These are phyloP conservation scores for Byssoonygena ceratinophila DNA, from an alignment of 2,329 filamentous ascomycete species.

Conservation along the genomic window DNA sequence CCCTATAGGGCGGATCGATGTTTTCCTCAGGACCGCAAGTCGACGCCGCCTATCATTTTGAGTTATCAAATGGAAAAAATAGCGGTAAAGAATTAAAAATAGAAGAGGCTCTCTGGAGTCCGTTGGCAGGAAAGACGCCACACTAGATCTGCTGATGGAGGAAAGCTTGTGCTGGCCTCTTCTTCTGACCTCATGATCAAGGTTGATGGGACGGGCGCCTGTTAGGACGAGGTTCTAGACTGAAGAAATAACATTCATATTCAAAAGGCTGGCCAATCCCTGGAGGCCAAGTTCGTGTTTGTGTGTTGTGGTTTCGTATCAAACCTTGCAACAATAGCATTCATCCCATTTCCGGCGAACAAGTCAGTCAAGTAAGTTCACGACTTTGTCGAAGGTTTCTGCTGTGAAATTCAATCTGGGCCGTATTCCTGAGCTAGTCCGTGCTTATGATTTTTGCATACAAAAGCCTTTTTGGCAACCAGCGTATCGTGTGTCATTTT, in stretches of 20 bases:
- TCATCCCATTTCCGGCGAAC: conserved; percentile 7
- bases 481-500: background rate
- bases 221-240: background rate
- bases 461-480: background rate
- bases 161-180: background rate
- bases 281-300: background rate
- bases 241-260: background rate
- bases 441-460: no score
- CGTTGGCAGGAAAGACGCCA: background rate
- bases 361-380: background rate
- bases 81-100: conserved; percentile 3
- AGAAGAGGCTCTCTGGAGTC: background rate
- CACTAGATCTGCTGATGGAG: background rate
- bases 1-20: conserved; percentile 1
- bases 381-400: background rate
- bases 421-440: no score
- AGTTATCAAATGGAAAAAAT: background rate
- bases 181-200: conserved; percentile 3
- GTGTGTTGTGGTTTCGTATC: background rate
- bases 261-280: background rate
- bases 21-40: background rate
- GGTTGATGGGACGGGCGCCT: background rate
- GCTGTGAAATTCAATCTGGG: background rate
- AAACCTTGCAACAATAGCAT: conserved; percentile 5
- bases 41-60: background rate